phyloP scores from a whole-genome alignment of 352 stramenopile genomes.

The Pelagophyceae sp. region DNA sequence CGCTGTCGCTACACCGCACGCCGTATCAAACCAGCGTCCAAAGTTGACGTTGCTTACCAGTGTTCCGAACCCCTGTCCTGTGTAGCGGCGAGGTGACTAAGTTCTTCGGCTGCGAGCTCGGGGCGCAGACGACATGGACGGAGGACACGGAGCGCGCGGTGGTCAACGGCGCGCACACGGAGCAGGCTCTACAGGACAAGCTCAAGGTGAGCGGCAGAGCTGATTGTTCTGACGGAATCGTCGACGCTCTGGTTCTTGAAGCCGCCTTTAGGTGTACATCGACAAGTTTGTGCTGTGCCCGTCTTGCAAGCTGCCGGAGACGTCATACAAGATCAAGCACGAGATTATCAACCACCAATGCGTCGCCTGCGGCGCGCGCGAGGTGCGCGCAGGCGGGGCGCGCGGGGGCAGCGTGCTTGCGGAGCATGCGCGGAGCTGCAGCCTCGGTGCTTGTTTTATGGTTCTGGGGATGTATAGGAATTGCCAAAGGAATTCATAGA shows the following conservation, averaged over 20 bases:
- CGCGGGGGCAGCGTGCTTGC: no score
- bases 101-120: conserved; percentile 97
- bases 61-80: neutral
- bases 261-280: conserved; percentile 98
- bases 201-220: no score
- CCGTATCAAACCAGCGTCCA: conserved; percentile 38
- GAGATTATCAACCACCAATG: conserved; percentile 94
- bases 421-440: no score
- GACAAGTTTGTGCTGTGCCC: conserved; percentile 96
- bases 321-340: conserved; percentile 97
- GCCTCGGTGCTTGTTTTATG: no score
- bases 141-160: conserved; percentile 86
- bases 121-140: conserved; percentile 93
- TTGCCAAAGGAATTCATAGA: no score
- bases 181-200: conserved; percentile 79
- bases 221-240: no score
- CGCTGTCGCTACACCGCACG: conserved; percentile 77
- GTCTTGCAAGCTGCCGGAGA: conserved; percentile 90
- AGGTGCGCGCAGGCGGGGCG: no score
- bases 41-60: neutral
- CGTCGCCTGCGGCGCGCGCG: conserved; percentile 88
- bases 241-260: no score
- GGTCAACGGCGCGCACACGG: conserved; percentile 89
- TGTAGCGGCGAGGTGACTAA: conserved; percentile 84
- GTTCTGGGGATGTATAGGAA: no score